phyloP scores from a whole-genome alignment of 2,329 filamentous ascomycete genomes.

The Aspergillus ustus region DNA sequence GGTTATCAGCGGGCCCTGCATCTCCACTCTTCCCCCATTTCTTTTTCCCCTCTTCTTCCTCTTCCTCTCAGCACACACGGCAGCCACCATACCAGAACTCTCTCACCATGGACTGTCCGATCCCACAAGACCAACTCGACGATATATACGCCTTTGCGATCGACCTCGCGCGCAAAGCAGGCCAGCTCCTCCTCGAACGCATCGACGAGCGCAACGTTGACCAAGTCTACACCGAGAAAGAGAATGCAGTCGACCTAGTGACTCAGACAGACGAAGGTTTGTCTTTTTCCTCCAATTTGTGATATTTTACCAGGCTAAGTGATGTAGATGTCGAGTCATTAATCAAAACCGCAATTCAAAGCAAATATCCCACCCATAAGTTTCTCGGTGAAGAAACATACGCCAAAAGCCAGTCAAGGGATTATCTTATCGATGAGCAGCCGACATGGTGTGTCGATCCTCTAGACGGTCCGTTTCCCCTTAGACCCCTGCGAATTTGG shows the following conservation, averaged over 20 bases:
- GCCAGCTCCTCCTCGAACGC: constrained; percentile 67
- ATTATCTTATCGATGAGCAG: constrained; percentile 66
- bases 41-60: constrained; percentile 3
- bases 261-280: constrained; percentile 75
- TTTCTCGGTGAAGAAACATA: constrained; percentile 81
- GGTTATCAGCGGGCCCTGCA: constrained; percentile 10
- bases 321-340: constrained; percentile 72
- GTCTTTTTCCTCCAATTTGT: neutral
- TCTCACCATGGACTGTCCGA: constrained; percentile 9
- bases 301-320: neutral
- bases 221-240: constrained; percentile 65
- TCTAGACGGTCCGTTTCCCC: constrained; percentile 61
- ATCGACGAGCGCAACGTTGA: constrained; percentile 60
- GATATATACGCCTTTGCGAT: constrained; percentile 73
- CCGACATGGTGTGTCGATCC: constrained; percentile 81
- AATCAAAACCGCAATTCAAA: constrained; percentile 63
- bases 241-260: constrained; percentile 76
- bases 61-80: neutral
- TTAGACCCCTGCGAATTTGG: neutral
- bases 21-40: constrained; percentile 3
- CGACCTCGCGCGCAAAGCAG: constrained; percentile 71
- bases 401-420: constrained; percentile 67
- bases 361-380: constrained; percentile 67
- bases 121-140: constrained; percentile 55
- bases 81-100: neutral